Evolutionary conservation across 73 alveolate species (phyloP), one percentile per base, ranked within the genome.

Genomic region (Tetrahymena malaccensis): DNA sequence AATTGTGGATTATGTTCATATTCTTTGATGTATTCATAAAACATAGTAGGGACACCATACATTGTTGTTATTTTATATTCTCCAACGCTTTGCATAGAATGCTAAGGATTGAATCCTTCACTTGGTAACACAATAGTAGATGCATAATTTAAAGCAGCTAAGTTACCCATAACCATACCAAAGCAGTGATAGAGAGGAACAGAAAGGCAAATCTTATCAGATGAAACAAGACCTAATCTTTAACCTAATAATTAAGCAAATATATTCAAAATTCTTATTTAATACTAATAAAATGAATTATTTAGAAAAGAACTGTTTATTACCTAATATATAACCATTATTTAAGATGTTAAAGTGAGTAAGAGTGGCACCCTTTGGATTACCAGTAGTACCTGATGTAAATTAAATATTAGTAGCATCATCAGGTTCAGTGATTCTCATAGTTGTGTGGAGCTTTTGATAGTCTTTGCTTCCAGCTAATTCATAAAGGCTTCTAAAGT

Each of bases 21-120:
- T 84, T 98, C 97, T 55, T 96, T 95, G 25, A 98, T 93, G 93
- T 58, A 94, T 34, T 97, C 98, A 85, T 93, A 94, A 94, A 98
- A 98, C 96, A 98, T 98, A 1, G 99, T 97, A 55, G 99, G 99
- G 10, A 98, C 99, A 17, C 99, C 99, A 38, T 97, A 96, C n/a
- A 98, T 15, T 1, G 97, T 43, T 38, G 98, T 96, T 22, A 97
- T 38, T 94, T 96, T 94, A 70, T 98, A 98, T 17, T 95, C 43
- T 15, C 96, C 94, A 12, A 94, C 94, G 13, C 97, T 96, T 85
- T 96, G 94, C 95, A 98, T 38, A 1, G 98, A 85, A 21, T 96
- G 96, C 34, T 37, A 94, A 6, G 99, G 96, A 93, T 94, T 93
- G 95, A 98, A 98, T 10, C 98, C 98, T 40, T 95, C 98, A 93